Conservation (phyloP, 208 protist genomes). For the Perkinsela sp. region DNA sequence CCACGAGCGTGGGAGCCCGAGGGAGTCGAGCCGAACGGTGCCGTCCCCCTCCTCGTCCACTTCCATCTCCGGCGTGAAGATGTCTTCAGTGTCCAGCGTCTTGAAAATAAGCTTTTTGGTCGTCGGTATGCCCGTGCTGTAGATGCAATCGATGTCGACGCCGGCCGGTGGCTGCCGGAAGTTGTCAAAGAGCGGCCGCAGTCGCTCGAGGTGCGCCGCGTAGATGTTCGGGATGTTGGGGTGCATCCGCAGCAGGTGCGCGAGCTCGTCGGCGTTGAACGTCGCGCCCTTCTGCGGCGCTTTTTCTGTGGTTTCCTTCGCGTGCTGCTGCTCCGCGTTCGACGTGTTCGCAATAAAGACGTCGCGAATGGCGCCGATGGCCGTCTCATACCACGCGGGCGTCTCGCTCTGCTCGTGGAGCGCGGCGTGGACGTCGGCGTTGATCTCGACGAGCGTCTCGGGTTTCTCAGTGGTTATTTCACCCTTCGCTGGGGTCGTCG, state of each 20-base stretch:
- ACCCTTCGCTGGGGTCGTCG: neutral
- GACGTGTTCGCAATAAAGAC: neutral
- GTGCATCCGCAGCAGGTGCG: neutral
- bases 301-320: neutral
- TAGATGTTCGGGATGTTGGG: neutral
- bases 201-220: neutral
- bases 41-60: neutral
- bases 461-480: neutral
- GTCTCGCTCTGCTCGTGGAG: neutral
- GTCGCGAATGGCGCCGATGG: neutral
- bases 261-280: neutral
- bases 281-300: no score
- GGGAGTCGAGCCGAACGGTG: neutral
- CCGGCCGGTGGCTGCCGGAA: neutral
- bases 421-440: neutral
- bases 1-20: neutral
- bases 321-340: neutral
- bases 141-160: slow-evolving; percentile 1
- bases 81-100: neutral
- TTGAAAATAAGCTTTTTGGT: neutral
- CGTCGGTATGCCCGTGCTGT: neutral
- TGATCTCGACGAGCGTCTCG: neutral
- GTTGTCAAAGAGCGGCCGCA: neutral
- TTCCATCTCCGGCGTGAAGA: neutral
- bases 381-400: neutral